Percentiles rank a stretch among this genome's conserved stretches.
Evolutionary conservation across 192 early-diverging fungal genomes (phyloP).

Genomic region (Rhizoclosmatium globosum): DNA sequence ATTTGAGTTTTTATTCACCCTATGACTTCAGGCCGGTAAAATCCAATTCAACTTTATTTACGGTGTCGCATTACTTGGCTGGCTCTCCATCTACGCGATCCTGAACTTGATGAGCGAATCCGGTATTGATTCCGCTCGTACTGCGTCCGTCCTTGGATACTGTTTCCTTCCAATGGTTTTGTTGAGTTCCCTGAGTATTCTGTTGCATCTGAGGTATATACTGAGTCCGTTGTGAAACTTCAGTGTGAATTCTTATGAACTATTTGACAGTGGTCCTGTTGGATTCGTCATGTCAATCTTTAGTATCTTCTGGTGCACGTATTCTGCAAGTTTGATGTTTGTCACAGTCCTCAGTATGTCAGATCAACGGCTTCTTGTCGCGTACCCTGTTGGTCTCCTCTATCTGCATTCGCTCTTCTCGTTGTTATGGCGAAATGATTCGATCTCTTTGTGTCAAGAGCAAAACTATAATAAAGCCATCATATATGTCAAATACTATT

Average conservation of each 20-base stretch:
- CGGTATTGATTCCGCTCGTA: slow-evolving; percentile 86
- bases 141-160: slow-evolving; percentile 96
- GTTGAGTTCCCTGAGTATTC: slow-evolving; percentile 77
- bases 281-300: slow-evolving; percentile 69
- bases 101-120: slow-evolving; percentile 93
- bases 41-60: slow-evolving; percentile 97
- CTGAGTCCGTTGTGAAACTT: slow-evolving; percentile 4
- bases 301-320: slow-evolving; percentile 94
- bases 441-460: neutral
- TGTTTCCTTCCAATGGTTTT: slow-evolving; percentile 95
- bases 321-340: slow-evolving; percentile 94
- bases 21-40: slow-evolving; percentile 76
- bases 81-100: slow-evolving; percentile 83
- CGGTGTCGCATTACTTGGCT: slow-evolving; percentile 90
- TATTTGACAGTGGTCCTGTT: neutral
- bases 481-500: neutral
- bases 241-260: neutral
- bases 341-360: slow-evolving; percentile 88
- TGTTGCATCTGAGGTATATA: slow-evolving; percentile 73
- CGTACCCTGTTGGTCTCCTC: slow-evolving; percentile 91
- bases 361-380: slow-evolving; percentile 92
- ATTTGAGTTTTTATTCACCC: neutral
- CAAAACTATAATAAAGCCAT: too few relatives aligned
- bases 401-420: slow-evolving; percentile 95
- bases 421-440: slow-evolving; percentile 48